phyloP scores from a whole-genome alignment of 192 early-diverging fungal genomes.

The Dimargaris cristalligena region DNA sequence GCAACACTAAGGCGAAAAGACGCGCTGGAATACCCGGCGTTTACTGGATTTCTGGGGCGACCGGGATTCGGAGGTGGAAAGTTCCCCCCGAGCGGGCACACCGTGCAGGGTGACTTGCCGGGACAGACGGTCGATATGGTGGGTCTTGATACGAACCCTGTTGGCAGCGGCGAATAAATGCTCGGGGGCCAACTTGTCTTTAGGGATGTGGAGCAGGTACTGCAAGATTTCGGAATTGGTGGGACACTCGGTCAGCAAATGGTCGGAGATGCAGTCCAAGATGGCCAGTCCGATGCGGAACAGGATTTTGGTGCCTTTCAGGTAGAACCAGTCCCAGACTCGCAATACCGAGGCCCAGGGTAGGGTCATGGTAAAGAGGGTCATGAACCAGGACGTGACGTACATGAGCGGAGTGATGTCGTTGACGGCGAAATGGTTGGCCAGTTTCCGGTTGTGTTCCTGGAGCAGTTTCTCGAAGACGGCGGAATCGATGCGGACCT shows the following conservation, averaged over 20 bases:
- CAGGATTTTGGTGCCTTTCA: constrained; percentile 59
- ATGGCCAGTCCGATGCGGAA: constrained; percentile 72
- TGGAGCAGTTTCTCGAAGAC: constrained; percentile 62
- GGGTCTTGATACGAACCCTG: background rate
- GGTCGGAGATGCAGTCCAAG: constrained; percentile 16
- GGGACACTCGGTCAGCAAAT: constrained; percentile 59
- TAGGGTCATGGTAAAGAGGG: constrained; percentile 67
- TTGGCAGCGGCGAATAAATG: background rate
- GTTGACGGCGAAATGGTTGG: constrained; percentile 49
- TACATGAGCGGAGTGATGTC: constrained; percentile 78
- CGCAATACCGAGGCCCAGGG: constrained; percentile 78
- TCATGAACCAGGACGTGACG: constrained; percentile 88
- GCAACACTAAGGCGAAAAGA: too few species aligned
- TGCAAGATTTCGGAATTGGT: constrained; percentile 53
- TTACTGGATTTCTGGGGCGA: too few species aligned
- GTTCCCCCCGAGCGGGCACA: constrained; percentile 4
- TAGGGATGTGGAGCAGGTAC: constrained; percentile 68
- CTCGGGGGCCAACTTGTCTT: constrained; percentile 15
- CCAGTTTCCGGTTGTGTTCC: constrained; percentile 47
- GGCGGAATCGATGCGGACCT: constrained; percentile 62
- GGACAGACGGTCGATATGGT: background rate
- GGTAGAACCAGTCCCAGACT: constrained; percentile 86
- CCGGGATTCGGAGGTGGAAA: too few species aligned
- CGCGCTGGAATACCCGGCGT: too few species aligned
- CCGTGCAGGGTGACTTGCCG: background rate